These are phyloP conservation scores for Zelonia costaricensis DNA, from an alignment of 208 protist species.

Conservation along the genomic window DNA sequence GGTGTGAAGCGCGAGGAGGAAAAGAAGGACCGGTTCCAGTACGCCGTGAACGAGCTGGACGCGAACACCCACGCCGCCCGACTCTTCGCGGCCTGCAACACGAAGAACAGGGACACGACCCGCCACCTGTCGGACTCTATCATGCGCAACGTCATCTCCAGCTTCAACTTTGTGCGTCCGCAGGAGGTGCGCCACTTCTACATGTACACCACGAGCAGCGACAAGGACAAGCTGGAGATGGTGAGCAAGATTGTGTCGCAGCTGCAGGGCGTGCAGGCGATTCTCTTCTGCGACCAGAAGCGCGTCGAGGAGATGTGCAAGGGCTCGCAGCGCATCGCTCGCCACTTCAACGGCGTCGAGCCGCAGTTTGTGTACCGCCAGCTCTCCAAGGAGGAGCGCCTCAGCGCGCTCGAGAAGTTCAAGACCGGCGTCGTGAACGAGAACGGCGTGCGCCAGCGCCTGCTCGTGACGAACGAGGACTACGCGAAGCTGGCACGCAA, in stretches of 20 bases:
- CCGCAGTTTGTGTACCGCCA: conserved; percentile 81
- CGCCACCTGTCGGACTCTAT: conserved; percentile 70
- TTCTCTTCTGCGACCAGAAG: conserved; percentile 86
- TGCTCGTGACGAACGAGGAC: conserved; percentile 90
- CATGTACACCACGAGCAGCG: conserved; percentile 49
- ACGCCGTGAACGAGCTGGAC: conserved; percentile 84
- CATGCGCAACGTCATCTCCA: conserved; percentile 73
- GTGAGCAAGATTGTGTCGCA: conserved; percentile 83
- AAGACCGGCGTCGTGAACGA: conserved; percentile 85
- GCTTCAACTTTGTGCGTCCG: conserved; percentile 80
- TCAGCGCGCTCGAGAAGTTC: conserved; percentile 76
- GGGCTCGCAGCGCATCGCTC: conserved; percentile 47
- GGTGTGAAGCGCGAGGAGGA: conserved; percentile 71
- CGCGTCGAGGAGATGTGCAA: conserved; percentile 84
- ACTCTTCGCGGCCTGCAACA: conserved; percentile 79
- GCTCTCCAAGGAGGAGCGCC: conserved; percentile 77
- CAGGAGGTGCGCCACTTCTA: conserved; percentile 86
- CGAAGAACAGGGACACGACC: conserved; percentile 69
- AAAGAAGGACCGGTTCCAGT: conserved; percentile 78
- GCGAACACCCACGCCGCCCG: conserved; percentile 67
- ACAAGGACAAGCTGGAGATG: conserved; percentile 84
- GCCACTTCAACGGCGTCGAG: conserved; percentile 78
- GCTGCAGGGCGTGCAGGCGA: conserved; percentile 88
- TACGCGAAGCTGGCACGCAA: conserved; percentile 91
- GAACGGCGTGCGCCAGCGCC: conserved; percentile 80